Evolutionary conservation across 2,329 filamentous ascomycete species (phyloP), one percentile per base, ranked within the genome.

Genomic region (Dactylellina cionopaga): DNA sequence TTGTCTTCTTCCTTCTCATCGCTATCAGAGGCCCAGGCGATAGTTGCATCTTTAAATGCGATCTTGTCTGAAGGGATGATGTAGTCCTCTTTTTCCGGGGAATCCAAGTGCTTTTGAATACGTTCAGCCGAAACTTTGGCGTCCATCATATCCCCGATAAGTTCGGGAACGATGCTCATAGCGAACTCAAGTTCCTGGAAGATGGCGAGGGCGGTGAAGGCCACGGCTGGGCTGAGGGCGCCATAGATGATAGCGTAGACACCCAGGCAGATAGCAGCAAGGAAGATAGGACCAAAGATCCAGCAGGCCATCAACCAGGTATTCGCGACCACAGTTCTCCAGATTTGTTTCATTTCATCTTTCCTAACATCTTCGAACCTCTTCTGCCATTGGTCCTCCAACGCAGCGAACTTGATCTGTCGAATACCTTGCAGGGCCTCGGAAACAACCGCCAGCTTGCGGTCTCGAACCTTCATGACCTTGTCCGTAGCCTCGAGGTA

Each of bases 391-490:
- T 90, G 87, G 17, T 83, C 81, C 79, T 94, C 91, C 1, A 92
- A 80, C 0, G 91, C 91, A 0, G 90, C 90, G 76, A 94, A 92
- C 77, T 95, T 95, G 81, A 95, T 92, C 79, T 95, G 91, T 0
- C 90, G 86, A 74, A 94, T 93, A 5, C 91, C 76, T 76, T 90
- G 86, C 0, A 95, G 81, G 0, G 89, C 90, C 79, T 95, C 91
- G 0, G 90, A 90, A 27, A 95, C 85, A 11, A 92, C 85, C 0
- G 85, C 88, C 80, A 92, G 84, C 80, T 93, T 94, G 60, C 87
- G 84, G 78, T 94, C 91, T 44, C 91, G 84, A 25, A 88, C 83
- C 78, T 90, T 90, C 90, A 93, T 93, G 52, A 94, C 80, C 52
- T 83, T 82, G 62, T 90, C 88, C 76, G 92, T 89, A 3, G 88